Conservation (phyloP, 2,329 filamentous ascomycete species). For the Coniella vitis region DNA sequence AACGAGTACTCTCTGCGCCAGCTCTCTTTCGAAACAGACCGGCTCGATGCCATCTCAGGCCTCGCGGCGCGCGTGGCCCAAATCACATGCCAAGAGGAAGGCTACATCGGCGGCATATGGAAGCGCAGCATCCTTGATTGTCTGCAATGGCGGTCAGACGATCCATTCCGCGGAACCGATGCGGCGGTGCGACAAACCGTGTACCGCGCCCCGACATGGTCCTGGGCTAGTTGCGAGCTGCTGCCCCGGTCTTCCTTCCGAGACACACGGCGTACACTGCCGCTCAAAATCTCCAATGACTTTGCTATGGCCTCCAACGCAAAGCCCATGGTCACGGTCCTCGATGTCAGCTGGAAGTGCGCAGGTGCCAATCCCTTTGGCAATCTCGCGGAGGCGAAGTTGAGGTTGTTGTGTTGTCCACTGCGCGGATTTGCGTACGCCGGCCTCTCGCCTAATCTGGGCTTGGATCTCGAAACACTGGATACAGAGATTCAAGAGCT, state of each 20-base stretch:
- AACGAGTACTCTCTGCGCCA: constrained; percentile 2
- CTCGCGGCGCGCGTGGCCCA: neutral
- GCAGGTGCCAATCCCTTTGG: neutral
- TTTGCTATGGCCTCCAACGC: neutral
- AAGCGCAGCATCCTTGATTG: neutral
- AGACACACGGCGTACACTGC: neutral
- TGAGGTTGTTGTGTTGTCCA: neutral
- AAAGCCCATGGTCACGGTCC: neutral
- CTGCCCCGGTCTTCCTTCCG: neutral
- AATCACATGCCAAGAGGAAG: neutral
- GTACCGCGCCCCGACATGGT: constrained; percentile 3
- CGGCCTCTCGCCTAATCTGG: neutral
- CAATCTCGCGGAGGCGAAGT: neutral
- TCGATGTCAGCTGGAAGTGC: neutral
- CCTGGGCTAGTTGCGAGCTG: constrained; percentile 7
- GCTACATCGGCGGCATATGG: constrained; percentile 1
- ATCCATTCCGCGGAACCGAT: neutral
- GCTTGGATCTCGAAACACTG: neutral
- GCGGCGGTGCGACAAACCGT: neutral
- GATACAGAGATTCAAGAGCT: neutral
- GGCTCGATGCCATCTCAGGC: constrained; percentile 4
- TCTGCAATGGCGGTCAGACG: constrained; percentile 1
- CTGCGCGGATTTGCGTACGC: neutral
- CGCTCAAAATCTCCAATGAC: constrained; percentile 2
- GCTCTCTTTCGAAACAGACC: constrained; percentile 2